Conservation (phyloP, 768 basidiomycete genomes). For the Termitomyces sp. region DNA sequence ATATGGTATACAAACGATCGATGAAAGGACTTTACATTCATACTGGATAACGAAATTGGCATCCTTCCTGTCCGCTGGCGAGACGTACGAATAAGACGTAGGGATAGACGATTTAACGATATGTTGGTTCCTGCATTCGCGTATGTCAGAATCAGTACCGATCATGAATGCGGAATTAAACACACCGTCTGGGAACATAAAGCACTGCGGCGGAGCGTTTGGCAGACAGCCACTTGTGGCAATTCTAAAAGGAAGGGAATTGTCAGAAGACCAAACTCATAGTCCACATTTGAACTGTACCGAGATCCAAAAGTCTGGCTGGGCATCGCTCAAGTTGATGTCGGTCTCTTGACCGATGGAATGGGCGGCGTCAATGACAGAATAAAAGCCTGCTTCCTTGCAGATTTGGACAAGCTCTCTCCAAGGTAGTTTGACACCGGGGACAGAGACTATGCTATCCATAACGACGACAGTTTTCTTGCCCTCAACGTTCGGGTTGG, state of each 20-base stretch:
- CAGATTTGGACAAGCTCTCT: slow-evolving; percentile 65
- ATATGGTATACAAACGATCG: neutral
- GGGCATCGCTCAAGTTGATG: slow-evolving; percentile 50
- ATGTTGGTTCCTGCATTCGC: slow-evolving; percentile 53
- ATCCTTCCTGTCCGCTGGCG: slow-evolving; percentile 32
- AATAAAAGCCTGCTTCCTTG: slow-evolving; percentile 57
- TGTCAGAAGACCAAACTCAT: neutral
- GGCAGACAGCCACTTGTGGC: slow-evolving; percentile 81
- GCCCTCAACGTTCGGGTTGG: slow-evolving; percentile 7
- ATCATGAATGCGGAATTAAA: neutral
- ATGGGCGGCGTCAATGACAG: slow-evolving; percentile 80
- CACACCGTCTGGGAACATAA: slow-evolving; percentile 62
- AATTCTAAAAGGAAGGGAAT: slow-evolving; percentile 44
- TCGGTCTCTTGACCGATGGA: slow-evolving; percentile 72
- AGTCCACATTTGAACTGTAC: slow-evolving; percentile 32
- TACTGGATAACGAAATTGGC: slow-evolving; percentile 40
- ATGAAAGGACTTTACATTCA: slow-evolving; percentile 24
- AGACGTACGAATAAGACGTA: slow-evolving; percentile 46
- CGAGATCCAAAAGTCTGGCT: slow-evolving; percentile 79
- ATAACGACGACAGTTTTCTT: slow-evolving; percentile 62
- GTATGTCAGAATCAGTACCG: neutral
- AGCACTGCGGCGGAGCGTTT: slow-evolving; percentile 67
- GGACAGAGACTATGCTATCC: slow-evolving; percentile 62
- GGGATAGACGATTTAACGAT: slow-evolving; percentile 59
- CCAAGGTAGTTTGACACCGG: slow-evolving; percentile 76